Evolutionary conservation across 345 rosid genomes (phyloP), one percentile per base, ranked within the genome.

Genomic region (Populus pruinosa): DNA sequence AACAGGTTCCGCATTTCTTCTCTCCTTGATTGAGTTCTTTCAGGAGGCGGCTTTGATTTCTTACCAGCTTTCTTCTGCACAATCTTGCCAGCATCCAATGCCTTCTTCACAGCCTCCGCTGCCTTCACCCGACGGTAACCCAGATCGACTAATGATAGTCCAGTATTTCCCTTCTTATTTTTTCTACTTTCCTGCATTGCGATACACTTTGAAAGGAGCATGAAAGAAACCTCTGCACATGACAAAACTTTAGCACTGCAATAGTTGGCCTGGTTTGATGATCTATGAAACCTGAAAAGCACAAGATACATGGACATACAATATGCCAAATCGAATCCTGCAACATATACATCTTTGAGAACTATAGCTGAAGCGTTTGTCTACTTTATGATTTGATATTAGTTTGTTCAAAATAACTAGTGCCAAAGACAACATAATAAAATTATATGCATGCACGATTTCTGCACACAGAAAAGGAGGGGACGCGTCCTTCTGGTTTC

Each of bases 41-140:
- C 85, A 43, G 89, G 66, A 80, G 82, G 73, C 20, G 33, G 85
- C 75, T 87, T 92, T 82, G 83, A 73, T 70, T 84, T 90, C 84
- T 82, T 88, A 76, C 63, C 71, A 43, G 82, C 76, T 33, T 85
- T 86, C 81, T 78, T 86, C 81, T 78, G 86, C 6, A 86, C 85
- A 79, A 88, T 83, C 84, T 89, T 93, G 61, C 97, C 95, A 1
- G 90, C 80, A 82, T 92, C 92, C 47, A 85, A 6, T 44, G 95
- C 97, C 87, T 87, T 93, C 76, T 87, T 89, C 72, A 83, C 87
- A 27, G 97, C 94, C 80, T 96, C 93, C 1, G 77, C 94, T 35
- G 97, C 98, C 80, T 93, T 96, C 29, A 97, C 99, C 66, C 96
- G 84, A 18, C 93, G 83, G 79, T 93, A 96, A 55, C 94, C 99